phyloP scores from a whole-genome alignment of 2,329 filamentous ascomycete genomes.

The Venturia aucupariae region DNA sequence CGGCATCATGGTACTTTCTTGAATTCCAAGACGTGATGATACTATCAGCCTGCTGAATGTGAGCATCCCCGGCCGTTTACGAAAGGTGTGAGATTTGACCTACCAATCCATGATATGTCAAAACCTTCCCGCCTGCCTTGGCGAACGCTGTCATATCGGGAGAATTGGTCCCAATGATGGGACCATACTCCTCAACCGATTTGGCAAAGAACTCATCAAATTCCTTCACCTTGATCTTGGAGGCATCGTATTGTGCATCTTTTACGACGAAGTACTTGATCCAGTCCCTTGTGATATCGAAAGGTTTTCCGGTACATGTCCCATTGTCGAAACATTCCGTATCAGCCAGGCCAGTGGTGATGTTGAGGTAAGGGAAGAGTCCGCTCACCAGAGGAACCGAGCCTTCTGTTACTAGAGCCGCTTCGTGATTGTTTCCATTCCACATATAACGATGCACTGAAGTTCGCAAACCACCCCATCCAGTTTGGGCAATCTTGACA shows the following conservation, averaged over 20 bases:
- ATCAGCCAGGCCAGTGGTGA: slow-evolving; percentile 2
- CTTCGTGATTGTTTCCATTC: not conserved
- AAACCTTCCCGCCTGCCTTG: slow-evolving; percentile 17
- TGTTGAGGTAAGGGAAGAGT: not conserved
- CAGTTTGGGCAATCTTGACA: slow-evolving; percentile 9
- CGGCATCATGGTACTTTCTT: slow-evolving; percentile 9
- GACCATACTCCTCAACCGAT: slow-evolving; percentile 10
- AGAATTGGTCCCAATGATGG: slow-evolving; percentile 10
- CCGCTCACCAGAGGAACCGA: not conserved
- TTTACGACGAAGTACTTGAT: slow-evolving; percentile 9
- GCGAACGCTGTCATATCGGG: slow-evolving; percentile 14
- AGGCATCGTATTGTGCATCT: slow-evolving; percentile 11
- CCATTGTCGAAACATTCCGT: slow-evolving; percentile 2
- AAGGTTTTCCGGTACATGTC: slow-evolving; percentile 7
- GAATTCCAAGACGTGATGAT: slow-evolving; percentile 9
- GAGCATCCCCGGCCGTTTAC: not conserved
- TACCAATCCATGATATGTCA: slow-evolving; percentile 12
- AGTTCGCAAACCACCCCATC: slow-evolving; percentile 6
- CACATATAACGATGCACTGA: not conserved
- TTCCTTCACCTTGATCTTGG: slow-evolving; percentile 8
- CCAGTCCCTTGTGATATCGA: slow-evolving; percentile 1
- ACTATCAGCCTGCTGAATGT: slow-evolving; percentile 9
- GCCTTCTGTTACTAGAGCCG: slow-evolving; percentile 4
- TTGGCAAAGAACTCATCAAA: slow-evolving; percentile 7
- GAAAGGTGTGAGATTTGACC: not conserved